A percentile compares a stretch with the other conserved stretches of the same genome.
phyloP scores from a whole-genome alignment of 805 yeast species.

The Sugiyamaella floridensis region DNA sequence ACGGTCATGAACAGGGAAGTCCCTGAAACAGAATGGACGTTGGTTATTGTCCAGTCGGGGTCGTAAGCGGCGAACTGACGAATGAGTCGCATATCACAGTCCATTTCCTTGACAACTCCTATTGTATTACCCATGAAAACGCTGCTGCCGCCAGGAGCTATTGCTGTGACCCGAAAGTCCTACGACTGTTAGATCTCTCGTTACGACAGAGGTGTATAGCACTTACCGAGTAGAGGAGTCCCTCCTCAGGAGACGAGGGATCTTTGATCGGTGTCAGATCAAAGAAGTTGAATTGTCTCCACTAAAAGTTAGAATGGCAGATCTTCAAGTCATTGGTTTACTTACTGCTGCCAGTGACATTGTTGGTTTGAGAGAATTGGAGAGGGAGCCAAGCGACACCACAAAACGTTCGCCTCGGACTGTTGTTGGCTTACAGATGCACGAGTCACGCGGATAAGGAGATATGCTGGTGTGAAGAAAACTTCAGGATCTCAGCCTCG shows the following conservation, averaged over 20 bases:
- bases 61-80: slow-evolving; percentile 59
- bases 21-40: slow-evolving; percentile 42
- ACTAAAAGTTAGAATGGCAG: slow-evolving; percentile 26
- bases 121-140: slow-evolving; percentile 55
- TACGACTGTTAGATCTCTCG: slow-evolving; percentile 3
- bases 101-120: slow-evolving; percentile 50
- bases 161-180: slow-evolving; percentile 63
- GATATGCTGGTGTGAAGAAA: neutral
- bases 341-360: neutral
- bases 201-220: neutral
- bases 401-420: neutral
- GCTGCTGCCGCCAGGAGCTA: slow-evolving; percentile 49
- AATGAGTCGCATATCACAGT: slow-evolving; percentile 40
- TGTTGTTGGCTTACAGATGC: neutral
- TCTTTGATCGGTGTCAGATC: slow-evolving; percentile 79
- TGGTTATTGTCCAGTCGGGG: slow-evolving; percentile 55
- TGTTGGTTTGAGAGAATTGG: too few relatives aligned
- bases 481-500: neutral
- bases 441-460: neutral
- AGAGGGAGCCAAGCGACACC: too few relatives aligned
- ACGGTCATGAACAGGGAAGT: slow-evolving; percentile 58
- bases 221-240: slow-evolving; percentile 57
- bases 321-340: neutral
- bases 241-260: slow-evolving; percentile 57
- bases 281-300: slow-evolving; percentile 85